These are phyloP conservation scores for Bertia moriformis DNA, from an alignment of 2,329 filamentous ascomycete genomes.

Conservation along the genomic window DNA sequence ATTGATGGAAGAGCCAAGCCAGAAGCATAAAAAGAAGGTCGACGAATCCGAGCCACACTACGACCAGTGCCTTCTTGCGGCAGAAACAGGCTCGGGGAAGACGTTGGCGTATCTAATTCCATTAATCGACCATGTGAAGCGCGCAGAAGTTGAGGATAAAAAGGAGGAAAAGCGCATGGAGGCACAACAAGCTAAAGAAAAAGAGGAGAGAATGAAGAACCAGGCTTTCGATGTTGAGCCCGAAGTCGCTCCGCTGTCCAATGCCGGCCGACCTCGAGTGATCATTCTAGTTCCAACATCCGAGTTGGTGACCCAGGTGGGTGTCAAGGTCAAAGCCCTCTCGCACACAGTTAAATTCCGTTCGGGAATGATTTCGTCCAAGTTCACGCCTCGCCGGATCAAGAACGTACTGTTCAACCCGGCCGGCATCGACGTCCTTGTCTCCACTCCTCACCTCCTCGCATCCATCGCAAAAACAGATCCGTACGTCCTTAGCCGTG, in stretches of 20 bases:
- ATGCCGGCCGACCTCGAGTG: slow-evolving; percentile 64
- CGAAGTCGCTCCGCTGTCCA: slow-evolving; percentile 56
- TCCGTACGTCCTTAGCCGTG: slow-evolving; percentile 82
- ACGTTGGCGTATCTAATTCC: slow-evolving; percentile 86
- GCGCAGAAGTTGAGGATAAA: slow-evolving; percentile 47
- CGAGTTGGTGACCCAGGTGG: slow-evolving; percentile 81
- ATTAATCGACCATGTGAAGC: slow-evolving; percentile 71
- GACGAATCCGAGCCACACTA: slow-evolving; percentile 8
- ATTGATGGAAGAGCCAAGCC: slow-evolving; percentile 46
- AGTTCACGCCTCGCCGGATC: slow-evolving; percentile 64
- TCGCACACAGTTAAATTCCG: slow-evolving; percentile 80
- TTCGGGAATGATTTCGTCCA: slow-evolving; percentile 67
- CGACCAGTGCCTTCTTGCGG: slow-evolving; percentile 65
- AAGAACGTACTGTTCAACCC: slow-evolving; percentile 71
- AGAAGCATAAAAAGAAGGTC: slow-evolving; percentile 10
- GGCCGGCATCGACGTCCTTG: slow-evolving; percentile 67
- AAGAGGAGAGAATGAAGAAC: slow-evolving; percentile 39
- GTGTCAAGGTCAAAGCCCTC: slow-evolving; percentile 63
- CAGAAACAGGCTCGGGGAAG: slow-evolving; percentile 94
- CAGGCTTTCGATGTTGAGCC: slow-evolving; percentile 42
- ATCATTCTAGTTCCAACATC: slow-evolving; percentile 83
- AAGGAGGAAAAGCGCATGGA: slow-evolving; percentile 26
- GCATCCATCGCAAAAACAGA: slow-evolving; percentile 77
- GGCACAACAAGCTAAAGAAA: slow-evolving; percentile 41
- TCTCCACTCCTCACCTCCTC: slow-evolving; percentile 80